Conservation (phyloP, 257 asterid species). For the Craterostigma plantagineum region DNA sequence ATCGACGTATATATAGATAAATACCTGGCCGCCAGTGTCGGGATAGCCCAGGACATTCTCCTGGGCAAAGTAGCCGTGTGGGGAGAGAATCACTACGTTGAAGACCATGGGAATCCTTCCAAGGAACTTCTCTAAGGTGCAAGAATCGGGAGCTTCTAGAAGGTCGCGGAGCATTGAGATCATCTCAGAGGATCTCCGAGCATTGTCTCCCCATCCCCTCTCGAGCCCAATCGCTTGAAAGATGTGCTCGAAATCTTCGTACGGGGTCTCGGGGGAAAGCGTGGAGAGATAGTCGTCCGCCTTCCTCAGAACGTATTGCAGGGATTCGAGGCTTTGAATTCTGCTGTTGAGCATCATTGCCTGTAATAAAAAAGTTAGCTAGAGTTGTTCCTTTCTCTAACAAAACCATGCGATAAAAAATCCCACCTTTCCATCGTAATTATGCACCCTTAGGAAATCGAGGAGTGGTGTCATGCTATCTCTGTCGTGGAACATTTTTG, state of each 20-base stretch:
- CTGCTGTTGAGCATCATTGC: slow-evolving; percentile 52
- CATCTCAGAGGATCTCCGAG: slow-evolving; percentile 40
- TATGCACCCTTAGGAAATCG: slow-evolving; percentile 42
- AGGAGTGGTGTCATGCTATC: slow-evolving; percentile 70
- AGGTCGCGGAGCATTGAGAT: slow-evolving; percentile 48
- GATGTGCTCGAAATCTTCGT: slow-evolving; percentile 34
- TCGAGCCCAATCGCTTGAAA: slow-evolving; percentile 65
- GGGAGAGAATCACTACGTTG: slow-evolving; percentile 62
- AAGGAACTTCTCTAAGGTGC: slow-evolving; percentile 55
- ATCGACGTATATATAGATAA: too few relatives aligned
- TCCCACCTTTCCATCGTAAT: slow-evolving; percentile 52
- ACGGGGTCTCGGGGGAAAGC: slow-evolving; percentile 34
- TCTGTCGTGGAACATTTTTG: slow-evolving; percentile 66
- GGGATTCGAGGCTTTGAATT: slow-evolving; percentile 27
- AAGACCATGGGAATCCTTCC: slow-evolving; percentile 64
- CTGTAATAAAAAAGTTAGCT: slow-evolving; percentile 12
- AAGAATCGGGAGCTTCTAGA: slow-evolving; percentile 66
- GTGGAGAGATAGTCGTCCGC: slow-evolving; percentile 58
- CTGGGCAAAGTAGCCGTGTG: slow-evolving; percentile 76
- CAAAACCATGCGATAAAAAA: not conserved
- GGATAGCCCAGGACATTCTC: slow-evolving; percentile 73
- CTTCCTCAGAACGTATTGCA: slow-evolving; percentile 45
- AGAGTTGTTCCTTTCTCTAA: not conserved
- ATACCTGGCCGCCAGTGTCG: slow-evolving; percentile 74
- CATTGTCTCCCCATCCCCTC: slow-evolving; percentile 65